Percentiles rank a stretch among this genome's conserved stretches.
Evolutionary conservation across 441 rosid genomes (phyloP).

Genomic region (Pelargonium australe): DNA sequence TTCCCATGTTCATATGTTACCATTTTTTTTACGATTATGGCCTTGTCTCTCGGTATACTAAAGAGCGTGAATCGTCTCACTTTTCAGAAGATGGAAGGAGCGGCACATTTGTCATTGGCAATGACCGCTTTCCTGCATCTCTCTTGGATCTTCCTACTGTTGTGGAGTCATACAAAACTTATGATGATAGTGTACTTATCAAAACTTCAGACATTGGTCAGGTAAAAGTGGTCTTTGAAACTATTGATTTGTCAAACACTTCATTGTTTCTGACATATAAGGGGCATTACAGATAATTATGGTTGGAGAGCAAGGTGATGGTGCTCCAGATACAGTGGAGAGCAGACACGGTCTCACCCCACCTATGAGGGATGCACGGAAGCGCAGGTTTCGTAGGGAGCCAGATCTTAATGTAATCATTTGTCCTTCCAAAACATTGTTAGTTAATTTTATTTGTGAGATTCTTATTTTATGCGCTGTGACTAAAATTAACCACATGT

Average conservation of each 20-base stretch:
- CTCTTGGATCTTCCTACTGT: constrained; percentile 82
- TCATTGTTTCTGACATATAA: constrained; percentile 7
- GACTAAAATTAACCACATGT: neutral
- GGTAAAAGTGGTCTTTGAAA: constrained; percentile 28
- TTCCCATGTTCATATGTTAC: neutral
- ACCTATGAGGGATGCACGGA: constrained; percentile 91
- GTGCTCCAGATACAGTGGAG: constrained; percentile 64
- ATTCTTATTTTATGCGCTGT: neutral
- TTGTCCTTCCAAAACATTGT: neutral
- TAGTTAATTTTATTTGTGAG: neutral
- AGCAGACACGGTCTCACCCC: constrained; percentile 89
- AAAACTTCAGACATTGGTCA: constrained; percentile 88
- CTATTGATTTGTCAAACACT: neutral
- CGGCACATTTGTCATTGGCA: constrained; percentile 64
- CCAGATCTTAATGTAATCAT: constrained; percentile 73
- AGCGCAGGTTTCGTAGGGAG: constrained; percentile 86
- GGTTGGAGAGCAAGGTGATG: constrained; percentile 79
- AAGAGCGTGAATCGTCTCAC: neutral
- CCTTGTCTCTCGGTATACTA: neutral
- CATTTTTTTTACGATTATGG: neutral
- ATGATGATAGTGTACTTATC: constrained; percentile 73
- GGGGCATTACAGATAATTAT: constrained; percentile 58
- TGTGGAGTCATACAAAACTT: constrained; percentile 85
- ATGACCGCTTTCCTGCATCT: constrained; percentile 64
- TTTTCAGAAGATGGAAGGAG: constrained; percentile 75